Conservation (phyloP, 306 rosid species). For the Fragaria nilgerrensis region DNA sequence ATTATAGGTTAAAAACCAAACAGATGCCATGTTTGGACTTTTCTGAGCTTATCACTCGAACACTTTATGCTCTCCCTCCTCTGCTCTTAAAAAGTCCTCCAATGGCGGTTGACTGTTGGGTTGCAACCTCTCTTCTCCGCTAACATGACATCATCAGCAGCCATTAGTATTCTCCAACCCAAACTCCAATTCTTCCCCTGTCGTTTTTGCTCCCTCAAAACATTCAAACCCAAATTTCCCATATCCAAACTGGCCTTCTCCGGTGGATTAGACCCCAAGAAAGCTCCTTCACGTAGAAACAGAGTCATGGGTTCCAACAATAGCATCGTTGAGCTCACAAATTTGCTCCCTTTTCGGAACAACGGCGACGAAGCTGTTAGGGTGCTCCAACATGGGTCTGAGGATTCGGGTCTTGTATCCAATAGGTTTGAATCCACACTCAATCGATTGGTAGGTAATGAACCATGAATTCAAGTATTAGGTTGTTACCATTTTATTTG, state of each 20-base stretch:
- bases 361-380: slow-evolving; percentile 41
- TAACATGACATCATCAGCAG: slow-evolving; percentile 34
- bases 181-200: slow-evolving; percentile 10
- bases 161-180: slow-evolving; percentile 20
- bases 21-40: slow-evolving; percentile 3
- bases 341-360: slow-evolving; percentile 36
- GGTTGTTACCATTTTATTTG: neutral
- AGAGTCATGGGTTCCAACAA: slow-evolving; percentile 21
- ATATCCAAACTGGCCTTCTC: slow-evolving; percentile 29
- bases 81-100: neutral
- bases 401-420: slow-evolving; percentile 25
- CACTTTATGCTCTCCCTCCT: neutral
- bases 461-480: neutral
- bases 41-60: neutral
- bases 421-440: slow-evolving; percentile 46
- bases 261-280: slow-evolving; percentile 28
- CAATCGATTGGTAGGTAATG: slow-evolving; percentile 61
- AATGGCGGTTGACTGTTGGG: neutral
- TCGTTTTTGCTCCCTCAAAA: slow-evolving; percentile 18
- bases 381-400: slow-evolving; percentile 48
- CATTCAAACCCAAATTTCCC: slow-evolving; percentile 28
- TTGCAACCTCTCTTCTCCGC: neutral
- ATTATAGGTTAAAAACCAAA: too few species aligned
- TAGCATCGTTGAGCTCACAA: slow-evolving; percentile 36
- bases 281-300: slow-evolving; percentile 14